Conservation (phyloP, 2,329 filamentous ascomycete species). For the Sclerotiophoma versabilis region DNA sequence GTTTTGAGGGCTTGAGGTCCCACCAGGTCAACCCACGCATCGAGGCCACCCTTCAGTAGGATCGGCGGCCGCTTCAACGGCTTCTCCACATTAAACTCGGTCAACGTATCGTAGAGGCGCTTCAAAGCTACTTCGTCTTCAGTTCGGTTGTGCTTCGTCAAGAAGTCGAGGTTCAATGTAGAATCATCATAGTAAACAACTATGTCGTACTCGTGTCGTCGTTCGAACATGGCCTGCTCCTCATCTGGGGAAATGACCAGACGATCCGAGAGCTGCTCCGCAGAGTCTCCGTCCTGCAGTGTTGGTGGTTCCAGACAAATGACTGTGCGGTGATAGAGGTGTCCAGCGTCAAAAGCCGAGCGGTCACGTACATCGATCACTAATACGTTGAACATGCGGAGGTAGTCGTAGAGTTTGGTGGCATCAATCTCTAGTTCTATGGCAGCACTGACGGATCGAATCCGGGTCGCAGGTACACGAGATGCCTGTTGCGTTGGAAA, state of each 20-base stretch:
- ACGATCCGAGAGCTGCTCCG: constrained; percentile 70
- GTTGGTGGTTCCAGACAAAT: constrained; percentile 91
- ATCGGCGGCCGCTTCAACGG: constrained; percentile 76
- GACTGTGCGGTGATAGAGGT: constrained; percentile 82
- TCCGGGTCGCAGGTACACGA: constrained; percentile 30
- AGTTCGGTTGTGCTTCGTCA: constrained; percentile 55
- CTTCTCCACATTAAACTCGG: constrained; percentile 82
- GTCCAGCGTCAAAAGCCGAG: constrained; percentile 83
- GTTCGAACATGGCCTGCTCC: constrained; percentile 79
- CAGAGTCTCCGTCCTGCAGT: constrained; percentile 71
- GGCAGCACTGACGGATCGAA: constrained; percentile 57
- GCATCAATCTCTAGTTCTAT: constrained; percentile 70
- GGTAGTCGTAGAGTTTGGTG: constrained; percentile 73
- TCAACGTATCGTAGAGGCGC: constrained; percentile 78
- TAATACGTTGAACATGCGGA: constrained; percentile 72
- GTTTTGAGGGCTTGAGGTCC: constrained; percentile 70
- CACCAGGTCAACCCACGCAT: constrained; percentile 86
- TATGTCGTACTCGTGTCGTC: constrained; percentile 78
- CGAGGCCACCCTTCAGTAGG: constrained; percentile 80
- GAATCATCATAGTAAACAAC: constrained; percentile 88
- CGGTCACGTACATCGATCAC: constrained; percentile 86
- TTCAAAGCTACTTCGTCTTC: constrained; percentile 63
- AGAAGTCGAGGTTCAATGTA: constrained; percentile 66
- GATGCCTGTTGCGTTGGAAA: constrained; percentile 45
- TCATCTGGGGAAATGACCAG: constrained; percentile 73